These are phyloP conservation scores for Blepharisma undulans DNA, from an alignment of 169 alveolate genomes.

Conservation along the genomic window DNA sequence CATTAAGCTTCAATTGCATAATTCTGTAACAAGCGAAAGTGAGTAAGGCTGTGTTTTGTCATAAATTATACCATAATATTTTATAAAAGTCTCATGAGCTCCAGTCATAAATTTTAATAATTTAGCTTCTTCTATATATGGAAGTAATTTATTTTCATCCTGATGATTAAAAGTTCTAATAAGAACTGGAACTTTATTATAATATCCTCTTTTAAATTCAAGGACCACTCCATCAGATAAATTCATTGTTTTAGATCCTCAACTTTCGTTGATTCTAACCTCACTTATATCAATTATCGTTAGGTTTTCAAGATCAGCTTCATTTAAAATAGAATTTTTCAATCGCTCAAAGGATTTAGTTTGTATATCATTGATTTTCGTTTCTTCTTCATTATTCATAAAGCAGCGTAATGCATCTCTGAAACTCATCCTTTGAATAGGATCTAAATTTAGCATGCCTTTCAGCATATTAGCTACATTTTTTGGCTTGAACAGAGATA, in stretches of 20 bases:
- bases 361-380: neutral
- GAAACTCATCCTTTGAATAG: neutral
- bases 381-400: neutral
- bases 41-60: neutral
- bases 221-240: neutral
- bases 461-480: neutral
- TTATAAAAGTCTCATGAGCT: neutral
- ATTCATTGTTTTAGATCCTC: neutral
- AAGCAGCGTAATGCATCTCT: neutral
- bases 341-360: neutral
- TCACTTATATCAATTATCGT: neutral
- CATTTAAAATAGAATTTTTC: neutral
- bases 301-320: neutral
- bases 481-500: neutral
- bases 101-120: neutral
- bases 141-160: neutral
- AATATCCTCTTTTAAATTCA: neutral
- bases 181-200: neutral
- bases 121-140: neutral
- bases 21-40: neutral
- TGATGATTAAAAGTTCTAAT: neutral
- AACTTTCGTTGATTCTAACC: neutral
- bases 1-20: neutral
- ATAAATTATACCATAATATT: neutral
- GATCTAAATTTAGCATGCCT: neutral